A percentile compares a stretch with the other conserved stretches of the same genome.
phyloP scores from a whole-genome alignment of 2,329 filamentous ascomycete genomes.

The Aspergillus ochraceoroseus region DNA sequence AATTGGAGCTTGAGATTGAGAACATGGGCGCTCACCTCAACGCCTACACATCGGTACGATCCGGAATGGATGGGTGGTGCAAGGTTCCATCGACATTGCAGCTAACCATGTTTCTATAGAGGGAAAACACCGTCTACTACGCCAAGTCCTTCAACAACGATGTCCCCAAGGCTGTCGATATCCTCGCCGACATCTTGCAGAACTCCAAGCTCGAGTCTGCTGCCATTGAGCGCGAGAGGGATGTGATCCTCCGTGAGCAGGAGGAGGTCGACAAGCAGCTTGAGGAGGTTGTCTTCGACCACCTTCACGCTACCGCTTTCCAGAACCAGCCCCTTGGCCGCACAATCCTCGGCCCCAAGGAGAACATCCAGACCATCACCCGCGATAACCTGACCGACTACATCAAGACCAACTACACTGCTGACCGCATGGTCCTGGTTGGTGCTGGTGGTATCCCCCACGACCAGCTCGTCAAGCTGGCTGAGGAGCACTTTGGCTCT shows the following conservation, averaged over 20 bases:
- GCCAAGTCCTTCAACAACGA: constrained; percentile 98
- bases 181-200: constrained; percentile 97
- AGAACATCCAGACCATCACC: constrained; percentile 97
- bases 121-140: constrained; percentile 99
- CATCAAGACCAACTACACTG: constrained; percentile 99
- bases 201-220: constrained; percentile 94
- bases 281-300: constrained; percentile 98
- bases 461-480: constrained; percentile 87
- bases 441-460: constrained; percentile 92
- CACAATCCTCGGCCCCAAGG: constrained; percentile 92
- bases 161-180: constrained; percentile 93
- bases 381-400: constrained; percentile 87
- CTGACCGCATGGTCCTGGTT: constrained; percentile 98
- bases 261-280: constrained; percentile 99
- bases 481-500: constrained; percentile 87
- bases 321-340: constrained; percentile 93
- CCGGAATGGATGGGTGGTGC: constrained; percentile 22
- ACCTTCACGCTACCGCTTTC: constrained; percentile 96
- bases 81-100: constrained; percentile 3
- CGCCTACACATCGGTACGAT: constrained; percentile 93
- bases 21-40: constrained; percentile 99
- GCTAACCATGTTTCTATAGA: constrained; percentile 51
- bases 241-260: constrained; percentile 97
- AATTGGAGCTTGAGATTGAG: constrained; percentile 98
- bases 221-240: constrained; percentile 94